phyloP scores from a whole-genome alignment of 768 basidiomycete genomes.

The Lentinula boryana region DNA sequence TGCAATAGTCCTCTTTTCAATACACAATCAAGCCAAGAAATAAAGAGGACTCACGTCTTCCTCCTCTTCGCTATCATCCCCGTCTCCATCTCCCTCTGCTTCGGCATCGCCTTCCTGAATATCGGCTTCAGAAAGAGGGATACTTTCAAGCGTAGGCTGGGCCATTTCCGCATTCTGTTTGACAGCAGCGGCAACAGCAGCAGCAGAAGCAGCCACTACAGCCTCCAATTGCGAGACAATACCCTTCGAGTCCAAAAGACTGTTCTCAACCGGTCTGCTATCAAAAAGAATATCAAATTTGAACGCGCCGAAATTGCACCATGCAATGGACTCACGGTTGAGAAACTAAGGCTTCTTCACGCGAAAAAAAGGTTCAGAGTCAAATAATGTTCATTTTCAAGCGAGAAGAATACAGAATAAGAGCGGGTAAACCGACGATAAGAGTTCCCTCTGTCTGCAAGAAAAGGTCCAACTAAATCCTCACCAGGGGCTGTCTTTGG shows the following conservation, averaged over 20 bases:
- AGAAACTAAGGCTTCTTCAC: slow-evolving; percentile 41
- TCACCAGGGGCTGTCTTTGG: slow-evolving; percentile 39
- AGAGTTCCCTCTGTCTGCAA: slow-evolving; percentile 16
- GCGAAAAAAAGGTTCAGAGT: slow-evolving; percentile 33
- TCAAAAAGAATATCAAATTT: slow-evolving; percentile 11
- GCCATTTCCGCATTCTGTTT: slow-evolving; percentile 36
- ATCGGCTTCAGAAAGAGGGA: slow-evolving; percentile 45
- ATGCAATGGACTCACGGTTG: slow-evolving; percentile 51
- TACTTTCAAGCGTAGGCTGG: slow-evolving; percentile 40
- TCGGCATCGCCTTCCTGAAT: slow-evolving; percentile 33
- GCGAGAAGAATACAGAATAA: slow-evolving; percentile 14
- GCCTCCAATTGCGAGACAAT: slow-evolving; percentile 20
- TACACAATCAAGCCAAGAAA: not conserved
- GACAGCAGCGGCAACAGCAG: slow-evolving; percentile 18
- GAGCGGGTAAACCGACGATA: slow-evolving; percentile 23
- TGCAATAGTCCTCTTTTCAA: slow-evolving; percentile 18
- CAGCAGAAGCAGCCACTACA: slow-evolving; percentile 14
- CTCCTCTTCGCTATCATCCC: slow-evolving; percentile 35
- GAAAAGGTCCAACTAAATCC: slow-evolving; percentile 22
- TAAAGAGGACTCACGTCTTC: slow-evolving; percentile 29
- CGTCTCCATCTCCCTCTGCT: slow-evolving; percentile 29
- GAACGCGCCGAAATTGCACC: not conserved
- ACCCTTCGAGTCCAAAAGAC: slow-evolving; percentile 4
- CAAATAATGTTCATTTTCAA: slow-evolving; percentile 19
- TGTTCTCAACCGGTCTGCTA: slow-evolving; percentile 8